Conservation (phyloP, 257 asterid species). For the Parsonsia alboflavescens region DNA sequence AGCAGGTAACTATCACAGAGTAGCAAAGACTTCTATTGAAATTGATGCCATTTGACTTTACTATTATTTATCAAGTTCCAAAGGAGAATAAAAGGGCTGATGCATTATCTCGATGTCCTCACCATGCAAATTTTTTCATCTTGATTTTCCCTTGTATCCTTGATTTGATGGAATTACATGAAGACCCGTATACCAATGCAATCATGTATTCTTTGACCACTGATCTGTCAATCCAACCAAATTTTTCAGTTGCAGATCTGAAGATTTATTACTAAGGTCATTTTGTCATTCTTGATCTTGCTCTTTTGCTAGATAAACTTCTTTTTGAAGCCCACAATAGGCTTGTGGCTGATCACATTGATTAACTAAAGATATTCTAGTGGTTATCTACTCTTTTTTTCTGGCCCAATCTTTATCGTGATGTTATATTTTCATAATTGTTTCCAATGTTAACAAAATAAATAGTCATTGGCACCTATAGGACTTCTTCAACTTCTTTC, state of each 20-base stretch:
- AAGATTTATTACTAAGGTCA: neutral
- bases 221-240: neutral
- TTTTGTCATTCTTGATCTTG: neutral
- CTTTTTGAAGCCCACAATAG: neutral
- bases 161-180: neutral
- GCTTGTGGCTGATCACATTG: no score
- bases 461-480: no score
- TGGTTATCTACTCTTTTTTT: no score
- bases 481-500: no score
- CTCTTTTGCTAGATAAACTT: neutral
- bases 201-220: neutral
- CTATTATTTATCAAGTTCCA: neutral
- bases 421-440: no score
- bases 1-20: no score
- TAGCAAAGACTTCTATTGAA: neutral
- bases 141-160: neutral
- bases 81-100: neutral
- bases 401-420: no score
- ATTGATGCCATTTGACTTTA: slow-evolving; percentile 2
- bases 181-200: no score
- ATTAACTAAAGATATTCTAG: no score
- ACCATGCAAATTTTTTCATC: neutral
- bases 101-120: neutral
- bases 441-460: no score
- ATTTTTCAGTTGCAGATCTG: neutral